Base-by-base conservation (phyloP, 352 stramenopile species). In the Globisporangium solare region DNA sequence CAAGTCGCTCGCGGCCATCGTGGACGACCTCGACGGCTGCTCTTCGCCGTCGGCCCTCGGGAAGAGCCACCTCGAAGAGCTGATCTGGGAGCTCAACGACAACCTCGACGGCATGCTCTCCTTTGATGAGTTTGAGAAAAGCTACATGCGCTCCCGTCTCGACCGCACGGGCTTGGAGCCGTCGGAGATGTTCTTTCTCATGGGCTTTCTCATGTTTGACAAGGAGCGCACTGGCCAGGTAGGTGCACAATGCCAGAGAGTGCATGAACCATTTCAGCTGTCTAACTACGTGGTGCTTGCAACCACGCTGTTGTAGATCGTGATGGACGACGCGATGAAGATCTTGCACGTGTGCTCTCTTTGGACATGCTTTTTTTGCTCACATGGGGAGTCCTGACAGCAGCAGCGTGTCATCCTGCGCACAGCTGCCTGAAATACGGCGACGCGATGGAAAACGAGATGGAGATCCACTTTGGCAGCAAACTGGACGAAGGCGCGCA, bases 181-280 rank as follows among this genome's bases (percentile, higher is more conserved):
- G 6, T 79, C 70, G 20, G 79, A 89, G 58, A 58, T 93, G 12
- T 91, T 93, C 52, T 89, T 86, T 62, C 62, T 93, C n/a, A 89
- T 71, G n/a, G 88, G 73, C 24, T 93, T 89, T 47, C 74, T 93
- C 64, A 89, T 89, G 74, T 89, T 87, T 47, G 83, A 91, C 70
- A 89, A 86, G 47, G 75, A 87, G 22, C 77, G 69, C 56, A 76
- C 55, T 17, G 83, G 83, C 18, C 35, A 10, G 47, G 63, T 73
- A 39, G 40, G 13, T 50, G 27, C 3, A 35, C 27, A 35, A 35
- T 35, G 27, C 27, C 10, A 35, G 27, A 35, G 27, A 35, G 7
- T 35, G 7, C 27, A 35, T 35, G 7, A 3, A 35, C 27, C 10
- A 6, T 10, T 35, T 11, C 27, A 35, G 10, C 27, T 35, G 5